These are phyloP conservation scores for Cornus florida DNA, from an alignment of 148 eudicot genomes.

Conservation along the genomic window DNA sequence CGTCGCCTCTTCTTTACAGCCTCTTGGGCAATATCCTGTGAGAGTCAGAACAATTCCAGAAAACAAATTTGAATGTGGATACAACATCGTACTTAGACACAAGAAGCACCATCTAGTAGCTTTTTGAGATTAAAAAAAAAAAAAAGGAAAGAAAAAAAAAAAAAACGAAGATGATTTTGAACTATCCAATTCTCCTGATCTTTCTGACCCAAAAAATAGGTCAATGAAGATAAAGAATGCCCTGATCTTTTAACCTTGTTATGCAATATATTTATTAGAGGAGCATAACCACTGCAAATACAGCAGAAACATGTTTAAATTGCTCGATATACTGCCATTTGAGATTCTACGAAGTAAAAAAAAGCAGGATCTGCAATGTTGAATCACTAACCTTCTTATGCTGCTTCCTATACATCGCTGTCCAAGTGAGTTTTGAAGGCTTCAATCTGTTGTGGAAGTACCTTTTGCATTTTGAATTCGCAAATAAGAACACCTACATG, in stretches of 20 bases:
- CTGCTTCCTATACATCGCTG: slow-evolving; percentile 41
- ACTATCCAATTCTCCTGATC: not conserved
- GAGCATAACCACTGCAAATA: not conserved
- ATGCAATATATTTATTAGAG: not conserved
- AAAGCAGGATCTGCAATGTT: not conserved
- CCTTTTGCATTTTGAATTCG: slow-evolving; percentile 52
- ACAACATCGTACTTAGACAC: not conserved
- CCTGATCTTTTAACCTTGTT: not conserved
- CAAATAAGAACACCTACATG: slow-evolving; percentile 26
- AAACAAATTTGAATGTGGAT: too few relatives aligned
- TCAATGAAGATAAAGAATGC: not conserved
- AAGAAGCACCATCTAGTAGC: not conserved
- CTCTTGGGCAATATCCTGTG: slow-evolving; percentile 30
- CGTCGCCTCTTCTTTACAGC: slow-evolving; percentile 33
- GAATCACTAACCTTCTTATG: slow-evolving; percentile 30
- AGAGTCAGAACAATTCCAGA: not conserved
- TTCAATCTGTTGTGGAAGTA: slow-evolving; percentile 52
- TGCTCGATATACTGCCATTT: not conserved
- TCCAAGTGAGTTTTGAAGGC: slow-evolving; percentile 50
- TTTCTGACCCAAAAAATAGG: not conserved
- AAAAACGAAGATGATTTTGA: not conserved
- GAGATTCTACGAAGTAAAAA: not conserved
- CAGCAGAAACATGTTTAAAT: not conserved
- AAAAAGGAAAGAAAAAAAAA: too few relatives aligned
- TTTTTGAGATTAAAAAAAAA: not conserved